Percentiles rank a stretch among this genome's conserved stretches.
Evolutionary conservation across 2,329 filamentous ascomycete genomes (phyloP).

Genomic region (Xylariaceae sp.): DNA sequence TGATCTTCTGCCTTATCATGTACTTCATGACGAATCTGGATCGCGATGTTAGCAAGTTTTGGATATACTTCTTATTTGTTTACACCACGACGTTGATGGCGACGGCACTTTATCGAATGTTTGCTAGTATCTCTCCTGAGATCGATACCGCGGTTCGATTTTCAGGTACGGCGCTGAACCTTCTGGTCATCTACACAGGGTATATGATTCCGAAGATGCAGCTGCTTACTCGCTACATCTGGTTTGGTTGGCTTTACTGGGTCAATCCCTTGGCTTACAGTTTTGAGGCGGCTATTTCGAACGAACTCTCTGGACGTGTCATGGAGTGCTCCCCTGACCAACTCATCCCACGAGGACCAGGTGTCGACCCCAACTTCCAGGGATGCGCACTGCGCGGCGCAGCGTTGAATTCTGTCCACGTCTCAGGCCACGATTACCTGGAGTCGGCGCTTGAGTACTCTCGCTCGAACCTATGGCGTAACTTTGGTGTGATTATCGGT

Average conservation of each 20-base stretch:
- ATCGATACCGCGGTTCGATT: conserved; percentile 59
- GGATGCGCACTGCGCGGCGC: conserved; percentile 54
- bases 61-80: conserved; percentile 58
- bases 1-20: conserved; percentile 64
- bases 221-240: conserved; percentile 56
- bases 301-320: conserved; percentile 48
- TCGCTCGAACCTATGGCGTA: conserved; percentile 61
- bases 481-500: conserved; percentile 72
- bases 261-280: conserved; percentile 61
- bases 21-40: conserved; percentile 75
- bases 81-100: conserved; percentile 29
- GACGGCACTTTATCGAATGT: conserved; percentile 32
- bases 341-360: conserved; percentile 44
- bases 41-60: conserved; percentile 60
- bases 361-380: conserved; percentile 40
- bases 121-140: conserved; percentile 31
- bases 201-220: conserved; percentile 56
- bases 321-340: conserved; percentile 44
- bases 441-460: conserved; percentile 48
- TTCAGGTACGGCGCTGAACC: conserved; percentile 50
- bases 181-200: conserved; percentile 63
- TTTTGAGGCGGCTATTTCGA: conserved; percentile 55
- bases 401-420: conserved; percentile 39
- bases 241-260: conserved; percentile 64
- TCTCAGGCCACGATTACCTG: conserved; percentile 55